Evolutionary conservation across 176 grass and related monocot species (phyloP), one percentile per base, ranked within the genome.

Genomic region (Chrysopogon serrulatus): DNA sequence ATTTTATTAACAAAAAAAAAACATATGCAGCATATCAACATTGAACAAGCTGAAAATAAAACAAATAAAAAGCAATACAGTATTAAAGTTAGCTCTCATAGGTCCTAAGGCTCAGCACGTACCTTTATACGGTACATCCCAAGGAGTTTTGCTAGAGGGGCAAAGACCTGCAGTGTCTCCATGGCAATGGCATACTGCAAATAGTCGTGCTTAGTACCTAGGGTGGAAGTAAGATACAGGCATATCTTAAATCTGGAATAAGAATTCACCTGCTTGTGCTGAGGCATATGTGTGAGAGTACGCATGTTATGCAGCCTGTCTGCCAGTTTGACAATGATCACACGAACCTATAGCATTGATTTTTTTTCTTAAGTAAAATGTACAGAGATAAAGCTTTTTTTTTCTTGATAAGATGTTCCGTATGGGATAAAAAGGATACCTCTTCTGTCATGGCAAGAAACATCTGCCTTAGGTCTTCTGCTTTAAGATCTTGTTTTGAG

Each of bases 381-480:
- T 71, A 32, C 6, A 89, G 18, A 63, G 31, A 61, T 64, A 83
- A 84, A 69, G 41, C 67, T 41, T 75, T 30, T 65, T n/a, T 77
- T 42, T 56, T n/a, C 51, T 28, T 1, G 10, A n/a, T 66, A 35
- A 62, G 79, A 91, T 19, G 82, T 6, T 82, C 31, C 16, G 65
- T 19, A 65, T 81, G 48, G 42, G 31, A n/a, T 67, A 35, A 79
- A 71, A 72, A 68, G 13, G 64, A 26, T 56, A 98, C 96, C 93
- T 98, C 96, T 83, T 98, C 91, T 83, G 96, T 96, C 96, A 98
- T 98, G 59, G 96, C 89, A 95, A 98, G 96, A 88, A 98, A 98
- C 96, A 98, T 98, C 74, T 98, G 96, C 76, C 93, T 92, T 32
- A 98, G 83, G 78, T 98, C 96, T 89, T 98, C 89, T 77, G 96